Evolutionary conservation across 495 filamentous ascomycete species (phyloP).

Genomic region (Rhypophila decipiens): DNA sequence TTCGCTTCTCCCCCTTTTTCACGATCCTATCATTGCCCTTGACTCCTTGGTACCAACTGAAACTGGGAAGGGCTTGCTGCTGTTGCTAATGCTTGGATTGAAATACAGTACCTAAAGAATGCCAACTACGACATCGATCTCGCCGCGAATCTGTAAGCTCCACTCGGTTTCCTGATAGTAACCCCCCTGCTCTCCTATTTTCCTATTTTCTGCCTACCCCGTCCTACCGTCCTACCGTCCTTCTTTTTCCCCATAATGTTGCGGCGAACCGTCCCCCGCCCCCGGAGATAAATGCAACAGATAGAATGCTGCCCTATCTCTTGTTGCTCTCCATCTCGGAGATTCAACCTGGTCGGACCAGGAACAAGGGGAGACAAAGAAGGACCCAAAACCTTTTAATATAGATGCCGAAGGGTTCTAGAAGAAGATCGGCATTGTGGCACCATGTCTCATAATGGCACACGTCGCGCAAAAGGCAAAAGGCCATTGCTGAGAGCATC

Average conservation of each 20-base stretch:
- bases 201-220: background rate
- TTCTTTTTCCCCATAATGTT: background rate
- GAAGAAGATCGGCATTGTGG: slow-evolving; percentile 24
- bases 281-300: background rate
- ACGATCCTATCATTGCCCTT: background rate
- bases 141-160: slow-evolving; percentile 46
- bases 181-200: background rate
- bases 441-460: slow-evolving; percentile 24
- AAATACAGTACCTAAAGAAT: slow-evolving; percentile 32
- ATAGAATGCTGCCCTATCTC: background rate
- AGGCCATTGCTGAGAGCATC: no score
- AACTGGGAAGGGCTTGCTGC: background rate
- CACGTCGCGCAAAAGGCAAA: no score
- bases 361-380: no score
- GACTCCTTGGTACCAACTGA: background rate
- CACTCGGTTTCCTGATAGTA: slow-evolving; percentile 6
- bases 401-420: slow-evolving; percentile 9
- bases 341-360: background rate
- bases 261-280: background rate
- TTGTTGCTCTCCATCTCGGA: background rate
- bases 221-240: background rate
- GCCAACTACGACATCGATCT: slow-evolving; percentile 43
- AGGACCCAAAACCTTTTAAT: background rate
- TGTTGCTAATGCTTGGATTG: slow-evolving; percentile 4
- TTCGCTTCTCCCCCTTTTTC: slow-evolving; percentile 12